A percentile compares a stretch with the other conserved stretches of the same genome.
These are phyloP conservation scores for Geranomyces michiganensis DNA, from an alignment of 192 early-diverging fungal genomes.

Conservation along the genomic window DNA sequence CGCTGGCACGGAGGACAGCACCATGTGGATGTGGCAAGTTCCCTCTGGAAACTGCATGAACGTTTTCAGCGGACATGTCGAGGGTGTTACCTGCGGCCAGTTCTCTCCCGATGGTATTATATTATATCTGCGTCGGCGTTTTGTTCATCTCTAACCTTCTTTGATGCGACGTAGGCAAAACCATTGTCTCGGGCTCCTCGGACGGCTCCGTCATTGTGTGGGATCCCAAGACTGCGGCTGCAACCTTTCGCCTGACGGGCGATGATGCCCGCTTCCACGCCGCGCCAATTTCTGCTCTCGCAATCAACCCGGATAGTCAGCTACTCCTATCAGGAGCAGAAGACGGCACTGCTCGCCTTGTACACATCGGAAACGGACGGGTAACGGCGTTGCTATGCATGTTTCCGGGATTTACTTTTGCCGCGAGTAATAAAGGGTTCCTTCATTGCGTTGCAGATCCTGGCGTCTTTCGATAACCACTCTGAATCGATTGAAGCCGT, in stretches of 20 bases:
- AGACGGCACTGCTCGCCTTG: conserved; percentile 74
- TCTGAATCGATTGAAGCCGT: conserved; percentile 87
- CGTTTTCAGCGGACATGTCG: conserved; percentile 88
- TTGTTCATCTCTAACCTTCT: not conserved
- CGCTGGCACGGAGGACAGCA: conserved; percentile 85
- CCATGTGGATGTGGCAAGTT: conserved; percentile 97
- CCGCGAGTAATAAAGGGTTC: not conserved
- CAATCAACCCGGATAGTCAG: conserved; percentile 72
- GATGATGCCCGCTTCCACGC: conserved; percentile 87
- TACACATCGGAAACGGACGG: conserved; percentile 75
- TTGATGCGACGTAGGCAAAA: conserved; percentile 47
- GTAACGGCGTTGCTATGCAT: conserved; percentile 49
- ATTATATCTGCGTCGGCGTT: conserved; percentile 7
- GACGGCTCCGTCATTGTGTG: conserved; percentile 84
- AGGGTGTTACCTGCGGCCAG: conserved; percentile 79
- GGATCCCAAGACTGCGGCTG: conserved; percentile 88
- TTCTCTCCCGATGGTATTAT: conserved; percentile 84
- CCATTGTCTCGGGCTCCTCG: conserved; percentile 80
- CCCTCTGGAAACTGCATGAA: conserved; percentile 90
- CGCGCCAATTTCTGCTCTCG: conserved; percentile 75
- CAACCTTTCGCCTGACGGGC: conserved; percentile 61
- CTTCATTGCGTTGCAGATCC: conserved; percentile 53
- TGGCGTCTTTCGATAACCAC: conserved; percentile 81
- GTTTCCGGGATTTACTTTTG: not conserved
- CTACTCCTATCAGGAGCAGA: conserved; percentile 81